These are phyloP conservation scores for Vanrija humicola DNA, from an alignment of 1,284 basidiomycete species.

Conservation along the genomic window DNA sequence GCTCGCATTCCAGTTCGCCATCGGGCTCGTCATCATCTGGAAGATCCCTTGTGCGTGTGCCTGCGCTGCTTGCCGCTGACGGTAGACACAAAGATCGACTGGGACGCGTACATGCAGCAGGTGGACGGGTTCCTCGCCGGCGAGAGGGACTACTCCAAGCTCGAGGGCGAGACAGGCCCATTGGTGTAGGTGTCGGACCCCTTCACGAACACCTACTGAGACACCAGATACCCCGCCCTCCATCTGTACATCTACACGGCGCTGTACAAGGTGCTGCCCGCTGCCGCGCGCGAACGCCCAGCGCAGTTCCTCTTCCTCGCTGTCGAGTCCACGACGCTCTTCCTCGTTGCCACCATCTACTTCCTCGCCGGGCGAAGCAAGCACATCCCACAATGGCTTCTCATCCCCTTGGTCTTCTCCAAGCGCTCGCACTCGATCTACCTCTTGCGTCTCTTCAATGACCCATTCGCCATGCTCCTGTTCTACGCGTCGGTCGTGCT, in stretches of 20 bases:
- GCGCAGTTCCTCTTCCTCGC: constrained; percentile 75
- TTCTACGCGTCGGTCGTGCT: constrained; percentile 50
- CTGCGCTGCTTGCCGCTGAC: neutral
- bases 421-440: constrained; percentile 94
- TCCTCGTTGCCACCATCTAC: constrained; percentile 67
- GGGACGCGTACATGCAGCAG: constrained; percentile 58
- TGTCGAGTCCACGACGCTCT: constrained; percentile 66
- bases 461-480: constrained; percentile 74
- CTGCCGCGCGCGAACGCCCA: constrained; percentile 53
- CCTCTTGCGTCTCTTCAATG: constrained; percentile 89
- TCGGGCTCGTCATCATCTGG: constrained; percentile 72
- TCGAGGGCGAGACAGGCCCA: constrained; percentile 87
- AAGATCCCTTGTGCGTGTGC: constrained; percentile 69
- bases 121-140: constrained; percentile 73
- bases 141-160: constrained; percentile 77
- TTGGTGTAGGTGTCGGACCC: constrained; percentile 65
- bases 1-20: constrained; percentile 66
- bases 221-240: constrained; percentile 82
- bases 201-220: neutral
- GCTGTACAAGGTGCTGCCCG: constrained; percentile 59
- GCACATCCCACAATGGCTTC: constrained; percentile 67
- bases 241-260: constrained; percentile 79
- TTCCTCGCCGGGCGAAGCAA: constrained; percentile 50
- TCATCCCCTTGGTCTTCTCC: constrained; percentile 75
- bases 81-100: constrained; percentile 98